Percentiles rank a stretch among this genome's conserved stretches.
Conservation (phyloP, 225 moss, liverwort and hornwort genomes). For the Straminergon stramineum region DNA sequence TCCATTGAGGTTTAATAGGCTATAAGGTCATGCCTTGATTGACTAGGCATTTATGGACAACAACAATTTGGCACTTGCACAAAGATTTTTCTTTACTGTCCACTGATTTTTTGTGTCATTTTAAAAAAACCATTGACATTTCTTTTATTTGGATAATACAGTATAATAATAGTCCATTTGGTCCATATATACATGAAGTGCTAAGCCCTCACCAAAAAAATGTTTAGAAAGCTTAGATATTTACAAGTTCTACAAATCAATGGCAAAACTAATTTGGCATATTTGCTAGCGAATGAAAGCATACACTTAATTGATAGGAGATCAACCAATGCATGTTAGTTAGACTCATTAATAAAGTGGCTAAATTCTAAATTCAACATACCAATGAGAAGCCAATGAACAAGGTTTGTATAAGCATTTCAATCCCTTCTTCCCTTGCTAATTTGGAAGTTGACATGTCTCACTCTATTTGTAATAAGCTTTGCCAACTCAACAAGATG, state of each 20-base stretch:
- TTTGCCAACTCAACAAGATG: neutral
- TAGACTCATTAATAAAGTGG: neutral
- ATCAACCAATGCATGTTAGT: fast-evolving
- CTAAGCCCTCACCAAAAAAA: neutral
- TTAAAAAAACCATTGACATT: neutral
- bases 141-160: neutral
- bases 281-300: neutral
- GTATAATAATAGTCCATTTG: neutral
- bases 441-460: neutral
- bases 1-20: neutral
- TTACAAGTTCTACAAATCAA: neutral
- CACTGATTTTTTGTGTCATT: no score
- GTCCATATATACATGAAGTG: neutral
- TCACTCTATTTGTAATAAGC: neutral
- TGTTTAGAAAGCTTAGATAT: neutral
- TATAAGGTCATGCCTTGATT: neutral
- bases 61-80: neutral
- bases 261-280: neutral
- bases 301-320: neutral
- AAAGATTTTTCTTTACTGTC: neutral
- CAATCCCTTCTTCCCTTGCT: neutral
- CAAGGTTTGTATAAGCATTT: neutral
- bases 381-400: neutral
- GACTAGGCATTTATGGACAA: neutral
- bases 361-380: no score